A percentile compares a stretch with the other conserved stretches of the same genome.
Conservation (phyloP, 1,139 yeast genomes). For the Komagataea norvegica region DNA sequence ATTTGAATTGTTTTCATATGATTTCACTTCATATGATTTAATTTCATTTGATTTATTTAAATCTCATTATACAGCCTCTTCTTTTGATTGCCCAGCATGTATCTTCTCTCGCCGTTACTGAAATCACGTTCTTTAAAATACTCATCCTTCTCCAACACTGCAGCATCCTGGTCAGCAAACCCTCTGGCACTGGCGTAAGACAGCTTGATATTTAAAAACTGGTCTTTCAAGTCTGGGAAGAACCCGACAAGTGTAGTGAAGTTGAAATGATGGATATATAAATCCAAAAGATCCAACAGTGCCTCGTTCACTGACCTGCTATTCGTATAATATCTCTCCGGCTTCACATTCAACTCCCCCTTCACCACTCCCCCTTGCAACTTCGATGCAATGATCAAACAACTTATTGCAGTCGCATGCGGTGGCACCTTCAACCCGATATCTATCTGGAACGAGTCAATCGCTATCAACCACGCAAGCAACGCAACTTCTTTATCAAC, state of each 20-base stretch:
- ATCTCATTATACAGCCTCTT: slow-evolving; percentile 34
- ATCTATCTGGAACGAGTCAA: slow-evolving; percentile 73
- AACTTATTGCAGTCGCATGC: slow-evolving; percentile 74
- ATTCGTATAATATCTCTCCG: slow-evolving; percentile 13
- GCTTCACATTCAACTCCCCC: slow-evolving; percentile 10
- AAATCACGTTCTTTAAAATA: slow-evolving; percentile 30
- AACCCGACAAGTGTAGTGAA: slow-evolving; percentile 35
- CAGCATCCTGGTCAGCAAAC: slow-evolving; percentile 27
- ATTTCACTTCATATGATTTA: no score
- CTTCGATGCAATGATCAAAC: slow-evolving; percentile 47
- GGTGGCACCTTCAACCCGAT: slow-evolving; percentile 70
- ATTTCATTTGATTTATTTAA: not conserved
- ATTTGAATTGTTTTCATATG: no score
- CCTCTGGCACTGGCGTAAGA: slow-evolving; percentile 43
- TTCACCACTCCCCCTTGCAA: slow-evolving; percentile 23
- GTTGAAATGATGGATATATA: slow-evolving; percentile 50
- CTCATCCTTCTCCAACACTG: slow-evolving; percentile 26
- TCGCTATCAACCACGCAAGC: slow-evolving; percentile 70
- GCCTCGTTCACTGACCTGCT: slow-evolving; percentile 55
- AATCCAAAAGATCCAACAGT: slow-evolving; percentile 56
- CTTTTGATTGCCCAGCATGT: slow-evolving; percentile 49
- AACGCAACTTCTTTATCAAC: slow-evolving; percentile 43
- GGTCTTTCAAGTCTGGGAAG: slow-evolving; percentile 28
- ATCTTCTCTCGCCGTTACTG: slow-evolving; percentile 40
- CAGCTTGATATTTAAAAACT: slow-evolving; percentile 47